Conservation (phyloP, 139 green algal species). For the Pleodorina starrii region DNA sequence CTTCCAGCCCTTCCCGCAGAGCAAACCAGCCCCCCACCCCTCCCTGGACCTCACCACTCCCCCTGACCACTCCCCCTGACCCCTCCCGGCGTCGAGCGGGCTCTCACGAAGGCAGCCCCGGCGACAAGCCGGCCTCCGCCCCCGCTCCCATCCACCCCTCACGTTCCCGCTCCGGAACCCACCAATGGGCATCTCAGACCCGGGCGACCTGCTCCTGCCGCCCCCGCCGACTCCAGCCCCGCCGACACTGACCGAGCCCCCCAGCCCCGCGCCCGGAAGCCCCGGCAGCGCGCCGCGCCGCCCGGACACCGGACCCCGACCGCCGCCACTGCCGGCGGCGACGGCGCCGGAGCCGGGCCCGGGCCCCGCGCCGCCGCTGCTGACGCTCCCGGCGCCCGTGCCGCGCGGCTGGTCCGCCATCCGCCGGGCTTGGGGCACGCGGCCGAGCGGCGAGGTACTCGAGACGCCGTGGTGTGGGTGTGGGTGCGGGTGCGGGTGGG, state of each 20-base stretch:
- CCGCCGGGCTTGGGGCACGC: background rate
- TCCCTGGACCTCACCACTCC: too few relatives aligned
- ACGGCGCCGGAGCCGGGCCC: background rate
- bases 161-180: background rate
- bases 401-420: background rate
- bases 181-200: background rate
- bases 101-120: too few relatives aligned
- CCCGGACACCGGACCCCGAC: background rate
- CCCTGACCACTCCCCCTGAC: too few relatives aligned
- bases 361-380: background rate
- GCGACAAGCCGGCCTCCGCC: too few relatives aligned
- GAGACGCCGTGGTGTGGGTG: background rate
- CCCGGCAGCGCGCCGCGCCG: slow-evolving; percentile 1
- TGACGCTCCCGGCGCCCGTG: background rate
- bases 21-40: too few relatives aligned
- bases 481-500: background rate
- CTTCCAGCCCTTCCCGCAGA: too few relatives aligned
- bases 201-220: background rate
- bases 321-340: background rate
- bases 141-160: background rate
- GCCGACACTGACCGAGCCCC: background rate
- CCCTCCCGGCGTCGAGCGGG: too few relatives aligned
- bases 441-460: background rate
- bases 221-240: background rate
- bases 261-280: background rate